Conservation (phyloP, 495 filamentous ascomycete species). For the Pyrenula aspistea region DNA sequence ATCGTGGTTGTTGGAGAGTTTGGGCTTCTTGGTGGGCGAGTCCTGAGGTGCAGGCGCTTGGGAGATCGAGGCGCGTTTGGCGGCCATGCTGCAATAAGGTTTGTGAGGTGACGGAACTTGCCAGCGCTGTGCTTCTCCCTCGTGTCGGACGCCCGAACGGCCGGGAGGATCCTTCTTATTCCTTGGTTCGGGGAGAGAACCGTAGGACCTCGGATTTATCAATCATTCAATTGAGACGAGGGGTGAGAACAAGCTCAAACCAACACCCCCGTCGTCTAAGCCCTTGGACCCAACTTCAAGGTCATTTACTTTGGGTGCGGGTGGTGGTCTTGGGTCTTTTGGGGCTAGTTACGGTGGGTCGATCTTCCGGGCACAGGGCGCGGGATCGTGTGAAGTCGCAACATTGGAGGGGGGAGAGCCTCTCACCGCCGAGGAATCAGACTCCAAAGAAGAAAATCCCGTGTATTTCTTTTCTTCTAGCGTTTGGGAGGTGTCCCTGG, state of each 20-base stretch:
- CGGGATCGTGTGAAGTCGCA: background rate
- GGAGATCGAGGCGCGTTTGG: background rate
- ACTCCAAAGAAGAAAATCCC: too few species aligned
- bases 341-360: background rate
- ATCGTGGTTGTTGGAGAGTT: slow-evolving; percentile 6
- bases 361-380: background rate
- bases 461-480: too few species aligned
- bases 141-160: background rate
- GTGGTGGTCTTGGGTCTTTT: background rate
- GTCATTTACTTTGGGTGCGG: slow-evolving; percentile 7
- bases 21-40: background rate
- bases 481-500: too few species aligned
- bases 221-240: background rate
- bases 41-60: background rate
- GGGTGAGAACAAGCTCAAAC: too few species aligned
- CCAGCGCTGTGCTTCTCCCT: background rate
- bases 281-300: slow-evolving; percentile 7
- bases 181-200: background rate
- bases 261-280: background rate
- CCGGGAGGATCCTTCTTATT: slow-evolving; percentile 1
- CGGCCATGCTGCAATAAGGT: background rate
- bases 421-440: too few species aligned
- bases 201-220: background rate
- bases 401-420: too few species aligned
- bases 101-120: background rate